Evolutionary conservation across 2,329 filamentous ascomycete species (phyloP).

Genomic region (Pseudogymnoascus sp.): DNA sequence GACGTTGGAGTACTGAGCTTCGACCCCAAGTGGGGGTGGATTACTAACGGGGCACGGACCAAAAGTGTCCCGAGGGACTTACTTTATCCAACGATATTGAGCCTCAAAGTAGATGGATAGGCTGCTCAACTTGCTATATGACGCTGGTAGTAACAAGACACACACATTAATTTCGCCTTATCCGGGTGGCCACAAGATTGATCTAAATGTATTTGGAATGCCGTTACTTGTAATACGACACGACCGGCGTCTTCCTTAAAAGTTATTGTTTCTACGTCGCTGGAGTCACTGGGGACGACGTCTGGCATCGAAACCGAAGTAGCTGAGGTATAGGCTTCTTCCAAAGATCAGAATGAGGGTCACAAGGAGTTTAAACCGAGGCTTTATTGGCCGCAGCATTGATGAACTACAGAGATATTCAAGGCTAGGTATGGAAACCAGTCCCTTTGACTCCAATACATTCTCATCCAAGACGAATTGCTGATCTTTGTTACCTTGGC

Average conservation of each 20-base stretch:
- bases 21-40: neutral
- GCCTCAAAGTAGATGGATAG: neutral
- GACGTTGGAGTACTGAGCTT: neutral
- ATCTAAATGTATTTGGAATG: neutral
- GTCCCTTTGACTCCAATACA: neutral
- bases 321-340: neutral
- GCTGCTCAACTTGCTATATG: neutral
- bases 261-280: neutral
- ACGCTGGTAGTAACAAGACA: neutral
- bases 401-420: slow-evolving; percentile 54
- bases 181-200: neutral
- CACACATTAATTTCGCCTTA: neutral
- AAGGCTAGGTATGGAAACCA: slow-evolving; percentile 41
- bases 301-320: neutral
- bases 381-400: slow-evolving; percentile 51
- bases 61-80: neutral
- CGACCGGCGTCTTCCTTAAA: neutral
- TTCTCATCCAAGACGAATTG: neutral
- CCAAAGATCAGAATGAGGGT: slow-evolving; percentile 40
- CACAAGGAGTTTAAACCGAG: slow-evolving; percentile 40
- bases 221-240: neutral
- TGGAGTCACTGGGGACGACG: neutral
- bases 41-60: neutral
- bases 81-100: neutral
- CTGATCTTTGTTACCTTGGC: slow-evolving; percentile 17